A percentile compares a stretch with the other conserved stretches of the same genome.
phyloP scores from a whole-genome alignment of 495 filamentous ascomycete genomes.

The Parathielavia appendiculata region DNA sequence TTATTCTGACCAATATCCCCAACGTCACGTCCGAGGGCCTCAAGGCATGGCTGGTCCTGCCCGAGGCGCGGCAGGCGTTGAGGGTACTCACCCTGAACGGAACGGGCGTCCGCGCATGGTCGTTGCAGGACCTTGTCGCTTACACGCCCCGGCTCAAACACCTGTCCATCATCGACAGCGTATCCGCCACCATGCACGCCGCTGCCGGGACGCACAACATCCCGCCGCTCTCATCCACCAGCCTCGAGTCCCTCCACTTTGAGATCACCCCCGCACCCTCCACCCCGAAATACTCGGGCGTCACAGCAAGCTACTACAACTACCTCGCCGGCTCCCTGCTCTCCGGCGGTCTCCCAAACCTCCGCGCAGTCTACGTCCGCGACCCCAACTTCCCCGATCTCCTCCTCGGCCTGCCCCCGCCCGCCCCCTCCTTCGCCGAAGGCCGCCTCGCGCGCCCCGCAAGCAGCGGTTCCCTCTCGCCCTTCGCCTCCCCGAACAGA shows the following conservation, averaged over 20 bases:
- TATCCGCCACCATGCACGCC: slow-evolving; percentile 60
- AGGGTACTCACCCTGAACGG: slow-evolving; percentile 56
- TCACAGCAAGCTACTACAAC: slow-evolving; percentile 68
- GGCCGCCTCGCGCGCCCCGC: slow-evolving; percentile 35
- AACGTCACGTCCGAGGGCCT: slow-evolving; percentile 67
- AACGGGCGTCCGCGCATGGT: slow-evolving; percentile 60
- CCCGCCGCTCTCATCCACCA: slow-evolving; percentile 59
- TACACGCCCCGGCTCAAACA: slow-evolving; percentile 55
- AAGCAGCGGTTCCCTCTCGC: slow-evolving; percentile 27
- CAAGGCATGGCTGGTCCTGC: slow-evolving; percentile 51
- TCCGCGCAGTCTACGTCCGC: slow-evolving; percentile 76
- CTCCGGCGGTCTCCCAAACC: slow-evolving; percentile 63
- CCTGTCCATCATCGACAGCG: slow-evolving; percentile 62
- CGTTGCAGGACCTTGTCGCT: slow-evolving; percentile 60
- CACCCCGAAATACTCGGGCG: slow-evolving; percentile 52
- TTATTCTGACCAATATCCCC: slow-evolving; percentile 63
- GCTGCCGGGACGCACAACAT: slow-evolving; percentile 43
- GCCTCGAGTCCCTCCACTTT: slow-evolving; percentile 67
- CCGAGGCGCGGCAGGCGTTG: slow-evolving; percentile 49
- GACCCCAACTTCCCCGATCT: slow-evolving; percentile 72
- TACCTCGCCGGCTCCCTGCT: slow-evolving; percentile 82
- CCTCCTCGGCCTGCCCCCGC: slow-evolving; percentile 61
- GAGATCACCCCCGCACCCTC: slow-evolving; percentile 66
- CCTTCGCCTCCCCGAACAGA: slow-evolving; percentile 16
- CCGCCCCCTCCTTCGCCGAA: slow-evolving; percentile 47